Base-by-base conservation (phyloP, 352 stramenopile genomes). In the Pythium phragmitis region DNA sequence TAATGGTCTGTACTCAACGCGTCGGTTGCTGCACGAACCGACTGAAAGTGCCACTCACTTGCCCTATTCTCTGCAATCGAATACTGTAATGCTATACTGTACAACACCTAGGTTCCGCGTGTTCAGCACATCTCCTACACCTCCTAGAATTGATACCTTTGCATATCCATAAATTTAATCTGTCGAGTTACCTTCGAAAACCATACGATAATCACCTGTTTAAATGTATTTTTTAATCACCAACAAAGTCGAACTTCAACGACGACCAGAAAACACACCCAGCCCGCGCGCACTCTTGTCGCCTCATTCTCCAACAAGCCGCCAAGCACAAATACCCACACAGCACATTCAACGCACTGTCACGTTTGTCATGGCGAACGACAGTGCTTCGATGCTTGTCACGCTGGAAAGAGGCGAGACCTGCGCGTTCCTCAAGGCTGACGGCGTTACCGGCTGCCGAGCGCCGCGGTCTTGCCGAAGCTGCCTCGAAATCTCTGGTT, bases 401-500 rank as follows among this genome's bases (percentile, higher is more conserved):
- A 30, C 17, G 39, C 13, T 46, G 16, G 13, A 46, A n/a, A 17
- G 39, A 46, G 59, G 59, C 37, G 59, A 65, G 26, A 53, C n/a
- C 36, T 65, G 59, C 34, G 30, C 37, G 11, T 59, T 53, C 19
- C 37, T 47, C 14, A 17, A 28, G 33, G 33, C n/a, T 47, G n/a
- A 21, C 23, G 19, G 14, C 21, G 12, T 23, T 2, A 43, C 8
- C 4, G 60, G 60, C 23, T 67, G 60, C 43, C 49, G 60, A 33
- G 39, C 26, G 17, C 37, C 42, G 11, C 60, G 60, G 30, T 60
- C 60, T 2, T 67, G 60, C 23, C 3, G 3, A 21, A 67, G 60
- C 51, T 67, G 60, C 21, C 60, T 67, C 17, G 21, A 45, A 5
- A 55, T 43, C 7, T 8, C 39, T 9, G 60, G 60, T 12, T 67